Base-by-base conservation (phyloP, 1,139 yeast genomes). In the Nematodospora anomalae region DNA sequence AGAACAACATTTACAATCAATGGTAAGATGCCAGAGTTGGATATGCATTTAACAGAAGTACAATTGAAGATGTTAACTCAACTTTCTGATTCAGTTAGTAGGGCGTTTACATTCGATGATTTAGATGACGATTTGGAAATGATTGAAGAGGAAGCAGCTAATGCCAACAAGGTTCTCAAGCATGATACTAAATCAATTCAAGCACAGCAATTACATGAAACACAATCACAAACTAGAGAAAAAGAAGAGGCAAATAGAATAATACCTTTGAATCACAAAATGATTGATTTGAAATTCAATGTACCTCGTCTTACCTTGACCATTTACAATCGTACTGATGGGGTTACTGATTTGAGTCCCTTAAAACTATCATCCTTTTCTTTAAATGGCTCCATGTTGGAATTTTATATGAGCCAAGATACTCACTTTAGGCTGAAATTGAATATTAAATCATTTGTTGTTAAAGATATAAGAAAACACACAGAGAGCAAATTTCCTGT, bases 401-500 rank as follows among this genome's bases (percentile, higher is more conserved):
- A 65, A 12, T 68, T 84, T 38, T 52, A 60, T 2, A 65, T 83
- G 62, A 70, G 65, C 28, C 71, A 78, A 24, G 76, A 79, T 46
- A 73, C 81, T 1, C 76, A 79, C 28, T 74, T 79, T 42, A 72
- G 67, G 4, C 74, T 90, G 0, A 81, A 80, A 38, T 54, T 89
- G 11, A 78, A 76, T 32, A 71, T 89, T 20, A 76, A 79, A 27
- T 80, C 96, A 0, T 84, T 94, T 52, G 78, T 83, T 2, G 87
- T 90, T 1, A 76, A 76, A 40, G 98, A 92, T 60, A 76, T 80
- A 3, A 71, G 98, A 47, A 55, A 62, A 22, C 63, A 64, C 8
- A 76, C 75, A 20, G 77, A 73, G 12, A 90, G 86, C 60, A 77
- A 77, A 51, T 92, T 87, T 58, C 74, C 83, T 0, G 84, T 89